These are phyloP conservation scores for Naumovozyma castellii DNA, from an alignment of 805 yeast genomes.

Conservation along the genomic window DNA sequence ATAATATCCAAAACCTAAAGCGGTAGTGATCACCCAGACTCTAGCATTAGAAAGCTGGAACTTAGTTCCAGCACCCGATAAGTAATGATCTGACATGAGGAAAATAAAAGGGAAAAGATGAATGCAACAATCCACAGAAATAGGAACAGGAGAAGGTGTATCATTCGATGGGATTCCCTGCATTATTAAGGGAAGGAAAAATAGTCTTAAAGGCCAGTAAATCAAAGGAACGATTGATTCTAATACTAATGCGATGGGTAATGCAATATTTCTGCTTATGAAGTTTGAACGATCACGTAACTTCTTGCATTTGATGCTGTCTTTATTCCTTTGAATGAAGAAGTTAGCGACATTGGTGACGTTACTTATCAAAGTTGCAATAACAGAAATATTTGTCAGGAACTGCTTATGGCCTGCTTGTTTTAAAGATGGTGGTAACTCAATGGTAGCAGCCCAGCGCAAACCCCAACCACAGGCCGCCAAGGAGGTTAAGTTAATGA, in stretches of 20 bases:
- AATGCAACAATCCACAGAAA: conserved; percentile 44
- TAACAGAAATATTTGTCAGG: conserved; percentile 55
- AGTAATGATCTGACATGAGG: conserved; percentile 43
- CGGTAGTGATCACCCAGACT: conserved; percentile 34
- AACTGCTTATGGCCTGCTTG: conserved; percentile 65
- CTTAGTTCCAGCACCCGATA: conserved; percentile 39
- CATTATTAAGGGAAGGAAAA: conserved; percentile 41
- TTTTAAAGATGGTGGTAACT: conserved; percentile 41
- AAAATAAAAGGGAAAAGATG: conserved; percentile 51
- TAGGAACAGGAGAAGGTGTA: conserved; percentile 33
- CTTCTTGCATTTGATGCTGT: conserved; percentile 1
- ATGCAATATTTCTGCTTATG: conserved; percentile 23
- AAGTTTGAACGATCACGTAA: conserved; percentile 14
- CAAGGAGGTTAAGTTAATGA: conserved; percentile 15
- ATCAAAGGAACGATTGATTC: conserved; percentile 54
- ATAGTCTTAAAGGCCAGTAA: conserved; percentile 61
- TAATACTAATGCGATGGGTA: conserved; percentile 47
- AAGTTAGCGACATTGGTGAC: conserved; percentile 34
- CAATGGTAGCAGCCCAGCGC: conserved; percentile 17
- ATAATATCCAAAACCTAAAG: conserved; percentile 45
- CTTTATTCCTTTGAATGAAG: conserved; percentile 9
- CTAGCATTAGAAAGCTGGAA: conserved; percentile 26
- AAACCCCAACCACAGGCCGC: conserved; percentile 23
- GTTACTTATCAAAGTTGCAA: conserved; percentile 37
- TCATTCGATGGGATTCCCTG: conserved; percentile 21